Percentiles rank a stretch among this genome's conserved stretches.
phyloP scores from a whole-genome alignment of 805 yeast genomes.

The Candida xyloterini region DNA sequence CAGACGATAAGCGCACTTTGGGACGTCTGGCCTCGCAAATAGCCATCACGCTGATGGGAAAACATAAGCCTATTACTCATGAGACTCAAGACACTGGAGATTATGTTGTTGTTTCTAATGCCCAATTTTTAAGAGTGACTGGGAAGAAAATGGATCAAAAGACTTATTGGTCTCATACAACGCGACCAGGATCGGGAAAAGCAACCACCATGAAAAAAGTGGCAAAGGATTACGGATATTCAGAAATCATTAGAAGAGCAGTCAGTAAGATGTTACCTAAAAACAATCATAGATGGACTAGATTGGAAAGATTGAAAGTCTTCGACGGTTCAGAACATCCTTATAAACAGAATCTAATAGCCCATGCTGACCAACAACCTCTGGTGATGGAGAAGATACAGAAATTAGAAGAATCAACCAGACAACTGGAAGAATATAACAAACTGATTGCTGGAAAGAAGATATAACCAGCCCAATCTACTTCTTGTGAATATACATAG shows the following conservation, averaged over 20 bases:
- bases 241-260: constrained; percentile 82
- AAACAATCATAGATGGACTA: constrained; percentile 71
- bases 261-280: constrained; percentile 97
- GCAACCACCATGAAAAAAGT: constrained; percentile 77
- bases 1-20: constrained; percentile 76
- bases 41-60: constrained; percentile 89
- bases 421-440: constrained; percentile 25
- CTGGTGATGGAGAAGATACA: constrained; percentile 44
- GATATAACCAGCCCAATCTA: constrained; percentile 2
- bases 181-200: constrained; percentile 86
- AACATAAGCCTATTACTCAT: constrained; percentile 89
- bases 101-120: constrained; percentile 94
- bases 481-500: constrained; percentile 1
- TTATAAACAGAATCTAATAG: constrained; percentile 75
- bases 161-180: constrained; percentile 84
- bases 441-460: constrained; percentile 27
- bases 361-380: constrained; percentile 76
- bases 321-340: constrained; percentile 90
- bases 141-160: constrained; percentile 82
- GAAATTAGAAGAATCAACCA: constrained; percentile 33
- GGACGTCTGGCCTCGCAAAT: constrained; percentile 92
- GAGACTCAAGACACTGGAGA: constrained; percentile 87
- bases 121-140: constrained; percentile 74
- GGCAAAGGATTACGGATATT: constrained; percentile 75
- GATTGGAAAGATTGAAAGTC: constrained; percentile 81